A percentile compares a stretch with the other conserved stretches of the same genome.
Evolutionary conservation across 352 stramenopile species (phyloP).

Genomic region (Pythium biforme): DNA sequence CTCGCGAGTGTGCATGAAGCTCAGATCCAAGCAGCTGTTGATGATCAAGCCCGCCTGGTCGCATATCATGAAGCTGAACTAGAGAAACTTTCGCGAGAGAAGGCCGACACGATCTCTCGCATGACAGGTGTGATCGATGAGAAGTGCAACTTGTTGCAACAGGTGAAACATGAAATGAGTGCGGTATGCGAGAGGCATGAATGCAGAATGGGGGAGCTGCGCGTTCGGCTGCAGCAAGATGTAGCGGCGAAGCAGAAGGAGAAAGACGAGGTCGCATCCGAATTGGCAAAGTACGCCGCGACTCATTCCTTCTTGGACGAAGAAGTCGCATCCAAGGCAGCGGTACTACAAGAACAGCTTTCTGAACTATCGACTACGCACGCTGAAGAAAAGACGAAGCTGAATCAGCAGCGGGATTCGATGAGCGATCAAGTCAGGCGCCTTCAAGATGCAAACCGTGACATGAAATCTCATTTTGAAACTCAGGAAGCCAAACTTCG

Average conservation of each 20-base stretch:
- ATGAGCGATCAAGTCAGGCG: conserved; percentile 17
- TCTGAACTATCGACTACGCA: neutral
- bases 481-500: conserved; percentile 38
- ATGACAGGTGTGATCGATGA: conserved; percentile 43
- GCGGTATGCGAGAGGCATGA: conserved; percentile 7
- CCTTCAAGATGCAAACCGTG: conserved; percentile 12
- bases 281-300: conserved; percentile 4
- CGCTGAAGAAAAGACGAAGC: conserved; percentile 3
- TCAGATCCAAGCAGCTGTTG: neutral
- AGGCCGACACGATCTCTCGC: conserved; percentile 26
- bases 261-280: neutral
- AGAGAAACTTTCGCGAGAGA: conserved; percentile 11
- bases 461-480: conserved; percentile 26
- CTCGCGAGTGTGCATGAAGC: neutral
- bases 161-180: conserved; percentile 28
- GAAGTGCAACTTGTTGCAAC: conserved; percentile 37
- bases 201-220: neutral
- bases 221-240: neutral
- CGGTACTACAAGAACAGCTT: neutral
- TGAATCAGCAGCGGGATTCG: conserved; percentile 22
- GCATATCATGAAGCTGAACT: conserved; percentile 7
- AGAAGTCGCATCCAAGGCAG: conserved; percentile 7
- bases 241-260: neutral
- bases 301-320: conserved; percentile 12
- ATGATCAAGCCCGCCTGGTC: neutral